Evolutionary conservation across 1,284 basidiomycete genomes (phyloP), one percentile per base, ranked within the genome.

Genomic region (Wolfiporia cocos): DNA sequence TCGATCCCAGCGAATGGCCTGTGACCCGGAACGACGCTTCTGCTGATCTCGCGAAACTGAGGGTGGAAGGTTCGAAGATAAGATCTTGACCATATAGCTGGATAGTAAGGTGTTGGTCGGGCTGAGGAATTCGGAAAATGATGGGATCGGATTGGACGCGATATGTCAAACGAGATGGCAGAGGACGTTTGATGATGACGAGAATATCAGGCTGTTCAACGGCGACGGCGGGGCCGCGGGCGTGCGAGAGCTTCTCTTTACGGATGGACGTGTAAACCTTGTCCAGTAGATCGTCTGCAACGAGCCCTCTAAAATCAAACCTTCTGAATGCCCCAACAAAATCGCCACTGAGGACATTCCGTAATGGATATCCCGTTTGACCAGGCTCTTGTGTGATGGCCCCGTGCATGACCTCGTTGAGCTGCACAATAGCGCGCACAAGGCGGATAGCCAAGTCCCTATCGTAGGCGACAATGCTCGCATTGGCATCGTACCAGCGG

Each of bases 401-500:
- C 11, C 76, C 80, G 53, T 91, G 85, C 41, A 92, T 64, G 15
- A 81, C 75, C 34, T 88, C 88, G 57, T 93, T 93, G 39, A 96
- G 73, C 56, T 92, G 86, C 49, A 94, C 81, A 44, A 95, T 81
- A 1, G 90, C 85, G 38, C 88, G 76, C 24, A 92, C 86, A 34
- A 98, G 75, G 24, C 83, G 81, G 44, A 76, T 69, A 1, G 90
- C 84, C 39, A 90, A 68, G 48, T 89, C 83, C 56, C 79, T 81
- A 64, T 89, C 85, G 55, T 84, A 92, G 2, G 85, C 74, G 19
- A 92, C 77, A 24, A 77, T 71, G 34, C 74, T 72, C 12, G 81
- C 76, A 59, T 99, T 99, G n/a, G 86, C 84, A 45, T 86, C 82
- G 51, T 89, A 87, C 89, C 93, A 99, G 20, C 87, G 76, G 48